These are phyloP conservation scores for Aspergillus phoenicis DNA, from an alignment of 2,329 filamentous ascomycete genomes.

Conservation along the genomic window DNA sequence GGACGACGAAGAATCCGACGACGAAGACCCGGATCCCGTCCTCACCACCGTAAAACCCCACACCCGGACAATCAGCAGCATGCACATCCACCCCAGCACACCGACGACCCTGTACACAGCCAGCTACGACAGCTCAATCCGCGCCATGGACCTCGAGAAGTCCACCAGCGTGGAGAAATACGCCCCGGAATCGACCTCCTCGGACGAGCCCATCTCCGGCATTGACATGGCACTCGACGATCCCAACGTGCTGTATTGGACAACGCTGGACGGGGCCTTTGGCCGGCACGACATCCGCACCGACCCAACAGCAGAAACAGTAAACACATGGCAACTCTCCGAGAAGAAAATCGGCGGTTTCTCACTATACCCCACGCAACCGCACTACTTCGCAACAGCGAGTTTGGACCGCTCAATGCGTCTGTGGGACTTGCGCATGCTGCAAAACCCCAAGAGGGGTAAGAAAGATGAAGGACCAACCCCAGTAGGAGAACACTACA, in stretches of 20 bases:
- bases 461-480: constrained; percentile 57
- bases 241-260: constrained; percentile 78
- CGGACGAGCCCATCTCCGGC: constrained; percentile 79
- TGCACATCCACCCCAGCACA: constrained; percentile 75
- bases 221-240: constrained; percentile 75
- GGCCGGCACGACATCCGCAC: constrained; percentile 78
- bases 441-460: constrained; percentile 19
- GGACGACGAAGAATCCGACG: constrained; percentile 64
- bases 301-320: constrained; percentile 48
- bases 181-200: constrained; percentile 67
- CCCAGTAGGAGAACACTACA: constrained; percentile 79
- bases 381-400: constrained; percentile 84
- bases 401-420: constrained; percentile 87
- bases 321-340: constrained; percentile 72
- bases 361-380: constrained; percentile 74
- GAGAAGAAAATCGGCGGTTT: constrained; percentile 98
- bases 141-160: constrained; percentile 80
- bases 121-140: constrained; percentile 91
- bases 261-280: constrained; percentile 78
- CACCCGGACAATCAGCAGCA: constrained; percentile 81
- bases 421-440: constrained; percentile 85
- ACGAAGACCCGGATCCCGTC: constrained; percentile 70
- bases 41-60: constrained; percentile 91
- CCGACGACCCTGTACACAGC: constrained; percentile 76
- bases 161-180: constrained; percentile 80